These are phyloP conservation scores for Croton laevigatus DNA, from an alignment of 441 rosid genomes.

Conservation along the genomic window DNA sequence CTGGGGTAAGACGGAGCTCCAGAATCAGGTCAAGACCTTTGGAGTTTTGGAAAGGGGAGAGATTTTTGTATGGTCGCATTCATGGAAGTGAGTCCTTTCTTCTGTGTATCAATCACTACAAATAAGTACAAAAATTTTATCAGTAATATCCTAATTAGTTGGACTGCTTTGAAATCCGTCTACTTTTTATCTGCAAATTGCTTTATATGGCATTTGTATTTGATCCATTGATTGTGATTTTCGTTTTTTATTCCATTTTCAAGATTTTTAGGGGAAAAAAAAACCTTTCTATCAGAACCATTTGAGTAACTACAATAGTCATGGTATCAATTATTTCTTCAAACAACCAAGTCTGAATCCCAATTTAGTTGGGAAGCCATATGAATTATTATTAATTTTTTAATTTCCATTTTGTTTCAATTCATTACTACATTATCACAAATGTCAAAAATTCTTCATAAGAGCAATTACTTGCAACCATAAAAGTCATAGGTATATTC, in stretches of 20 bases:
- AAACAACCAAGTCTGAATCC: not conserved
- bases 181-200: not conserved
- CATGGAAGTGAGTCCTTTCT: conserved; percentile 62
- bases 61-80: conserved; percentile 82
- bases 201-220: not conserved
- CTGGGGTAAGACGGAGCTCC: conserved; percentile 76
- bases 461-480: not conserved
- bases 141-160: too few relatives aligned
- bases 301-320: too few relatives aligned
- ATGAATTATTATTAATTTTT: too few relatives aligned
- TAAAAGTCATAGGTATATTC: not conserved
- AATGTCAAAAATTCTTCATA: not conserved
- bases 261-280: too few relatives aligned
- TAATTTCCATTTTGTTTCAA: too few relatives aligned
- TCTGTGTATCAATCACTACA: not conserved
- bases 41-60: conserved; percentile 94
- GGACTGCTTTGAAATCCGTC: not conserved
- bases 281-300: not conserved
- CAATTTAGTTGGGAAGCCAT: too few relatives aligned
- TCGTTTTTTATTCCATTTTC: not conserved
- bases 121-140: not conserved
- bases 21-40: conserved; percentile 86
- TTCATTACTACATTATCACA: too few relatives aligned
- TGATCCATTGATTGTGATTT: not conserved
- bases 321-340: not conserved